Evolutionary conservation across 306 rosid genomes (phyloP), one percentile per base, ranked within the genome.

Genomic region (Cyamopsis tetragonoloba): DNA sequence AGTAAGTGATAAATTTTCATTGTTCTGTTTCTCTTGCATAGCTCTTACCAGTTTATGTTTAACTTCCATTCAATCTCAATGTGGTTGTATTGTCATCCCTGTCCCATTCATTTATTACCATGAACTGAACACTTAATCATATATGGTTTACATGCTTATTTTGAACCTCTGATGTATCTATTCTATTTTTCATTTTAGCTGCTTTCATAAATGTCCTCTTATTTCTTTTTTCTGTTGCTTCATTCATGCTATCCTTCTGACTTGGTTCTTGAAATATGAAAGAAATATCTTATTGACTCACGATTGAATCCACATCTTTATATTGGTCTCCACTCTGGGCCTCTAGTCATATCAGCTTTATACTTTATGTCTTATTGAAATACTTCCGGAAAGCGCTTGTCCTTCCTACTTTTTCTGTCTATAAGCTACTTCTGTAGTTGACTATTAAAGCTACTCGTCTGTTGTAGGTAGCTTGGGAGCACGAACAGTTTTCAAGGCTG

Each of bases 391-490:
- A 41, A 37, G 34, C 58, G 30, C 72, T n/a, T 26, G 32, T 42
- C 7, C 10, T 46, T 24, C 37, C 59, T 53, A 27, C 30, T 31
- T 70, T 50, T 14, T 9, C 55, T 68, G 56, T 60, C 58, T 56
- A 47, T 63, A 54, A 50, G 7, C 26, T 70, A 37, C 70, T 17
- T 18, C 66, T 54, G 72, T 32, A 77, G 73, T 57, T 72, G 28
- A 68, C 71, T 67, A 57, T 73, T 83, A 68, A 83, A 80, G 72
- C 68, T 68, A 55, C 63, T 78, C 68, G 62, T 73, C 44, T 82
- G 81, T 62, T 88, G 85, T 86, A 90, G 99, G 99, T 95, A 80
- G 97, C 99, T 73, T 95, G 99, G 99, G 97, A 95, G 87, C 99
- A 95, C 62, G 99, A 95, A 74, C 97, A 95, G 71, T 90, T 95